Evolutionary conservation across 2,329 filamentous ascomycete species (phyloP), one percentile per base, ranked within the genome.

Genomic region (Fusarium piperis): DNA sequence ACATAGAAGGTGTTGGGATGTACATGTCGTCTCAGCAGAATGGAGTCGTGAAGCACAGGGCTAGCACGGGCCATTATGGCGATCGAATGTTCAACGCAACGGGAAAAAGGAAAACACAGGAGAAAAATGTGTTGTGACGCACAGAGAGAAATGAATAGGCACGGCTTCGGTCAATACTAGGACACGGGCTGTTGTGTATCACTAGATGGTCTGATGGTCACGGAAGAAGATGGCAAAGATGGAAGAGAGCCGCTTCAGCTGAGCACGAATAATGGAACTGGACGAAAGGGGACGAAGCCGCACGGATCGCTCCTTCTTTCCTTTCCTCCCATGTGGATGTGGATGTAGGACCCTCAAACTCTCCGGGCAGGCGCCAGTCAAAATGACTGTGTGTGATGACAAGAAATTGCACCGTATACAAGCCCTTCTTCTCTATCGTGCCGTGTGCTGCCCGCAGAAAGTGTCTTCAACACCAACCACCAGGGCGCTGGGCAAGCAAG

Each of bases 1-100:
- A 55, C 52, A 53, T 35, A 38, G 32, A 56, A 16, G 58, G 57
- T 36, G 33, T 58, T 59, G 46, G 62, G 65, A 68, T 62, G 59
- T 66, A 62, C 32, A 60, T 56, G 48, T 62, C 68, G 72, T 74
- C 68, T 66, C 72, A 74, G 65, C 59, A 56, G 36, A 46, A 73
- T 52, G 26, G 65, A 65, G 71, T 58, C 55, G 38, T 30, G 56
- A 44, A 41, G 46, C 64, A 59, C 35, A 63, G 68, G 68, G 61
- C 62, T 62, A 11, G 26, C 44, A 48, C 48, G 61, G 58, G 39
- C 65, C 68, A 64, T 62, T 64, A 57, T 41, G 39, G 67, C 35
- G 52, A 65, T 75, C 62, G 64, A 59, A 68, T 63, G 62, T 65
- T 64, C 56, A 48, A 35, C 32, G 67, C 53, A 64, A 61, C 68